These are phyloP conservation scores for Penicillium sp. DNA, from an alignment of 2,329 filamentous ascomycete species.

Conservation along the genomic window DNA sequence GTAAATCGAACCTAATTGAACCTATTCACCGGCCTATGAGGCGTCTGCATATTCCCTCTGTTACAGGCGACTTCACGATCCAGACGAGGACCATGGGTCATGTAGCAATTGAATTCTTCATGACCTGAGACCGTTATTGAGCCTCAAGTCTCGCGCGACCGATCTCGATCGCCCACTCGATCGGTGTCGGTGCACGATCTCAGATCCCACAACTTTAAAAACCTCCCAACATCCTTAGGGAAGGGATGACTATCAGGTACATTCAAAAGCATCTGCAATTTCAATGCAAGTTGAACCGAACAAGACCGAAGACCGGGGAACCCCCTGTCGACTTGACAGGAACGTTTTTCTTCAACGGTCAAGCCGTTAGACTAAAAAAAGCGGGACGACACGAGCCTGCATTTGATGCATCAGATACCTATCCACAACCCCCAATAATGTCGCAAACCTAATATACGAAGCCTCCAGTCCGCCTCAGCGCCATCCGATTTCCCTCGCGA, in stretches of 20 bases:
- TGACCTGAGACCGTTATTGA: not conserved
- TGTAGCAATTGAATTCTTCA: not conserved
- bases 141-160: not conserved
- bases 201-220: not conserved
- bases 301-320: not conserved
- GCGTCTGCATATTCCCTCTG: not conserved
- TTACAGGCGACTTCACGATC: not conserved
- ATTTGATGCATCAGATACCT: constrained; percentile 6
- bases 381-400: constrained; percentile 1
- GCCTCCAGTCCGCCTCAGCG: too few relatives aligned
- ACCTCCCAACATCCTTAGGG: not conserved
- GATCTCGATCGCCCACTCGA: not conserved
- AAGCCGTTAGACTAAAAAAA: constrained; percentile 1
- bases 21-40: not conserved
- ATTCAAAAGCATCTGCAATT: not conserved
- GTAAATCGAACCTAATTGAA: not conserved
- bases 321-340: not conserved
- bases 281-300: not conserved
- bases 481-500: not conserved
- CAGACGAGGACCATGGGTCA: not conserved
- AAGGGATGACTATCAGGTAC: not conserved
- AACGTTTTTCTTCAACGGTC: not conserved
- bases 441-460: not conserved
- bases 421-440: not conserved
- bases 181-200: not conserved